Evolutionary conservation across 108 stramenopile genomes (phyloP), one percentile per base, ranked within the genome.

Genomic region (Skeletonema grethae): DNA sequence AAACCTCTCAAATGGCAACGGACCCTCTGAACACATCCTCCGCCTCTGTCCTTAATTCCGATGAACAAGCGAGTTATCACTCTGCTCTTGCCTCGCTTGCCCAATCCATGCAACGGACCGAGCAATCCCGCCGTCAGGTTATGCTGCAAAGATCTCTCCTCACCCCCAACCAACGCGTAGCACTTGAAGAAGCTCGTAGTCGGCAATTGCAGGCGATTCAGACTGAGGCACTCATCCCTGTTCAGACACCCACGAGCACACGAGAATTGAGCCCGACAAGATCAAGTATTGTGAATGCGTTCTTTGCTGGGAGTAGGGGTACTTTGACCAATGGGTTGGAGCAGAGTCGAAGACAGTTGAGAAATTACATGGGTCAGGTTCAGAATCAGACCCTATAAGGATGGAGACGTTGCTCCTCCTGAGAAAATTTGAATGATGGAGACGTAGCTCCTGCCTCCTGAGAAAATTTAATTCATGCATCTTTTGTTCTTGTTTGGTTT

Each of bases 61-160:
- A 53, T 0, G 50, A 53, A 53, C 50, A 53, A 53, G 6, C 7
- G 22, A 24, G 68, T 15, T 79, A 79, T 72, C 46, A 67, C 50
- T 57, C 59, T 20, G 72, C 77, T 9, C 72, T 79, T 25, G 60
- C 73, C 50, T 57, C 66, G 15, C 69, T 80, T 1, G 79, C 79
- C 12, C 65, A 63, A 15, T 75, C 79, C 32, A 80, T 80, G 79
- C 60, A 75, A 18, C 59, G 74, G n/a, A 80, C 79, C 32, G 75
- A 80, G 48, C 61, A 20, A 22, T 71, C 75, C 9, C 74, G 79
- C 5, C 20, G 57, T 31, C 79, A 76, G 16, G 63, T 80, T 7
- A 75, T 80, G 53, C 28, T 65, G n/a, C 75, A 76, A 24, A 50
- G 74, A 2, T 53, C 50, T 22, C 50, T 24, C 50, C 50, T 53